Evolutionary conservation across 2,329 filamentous ascomycete species (phyloP).

Genomic region (Pseudogymnoascus sp.): DNA sequence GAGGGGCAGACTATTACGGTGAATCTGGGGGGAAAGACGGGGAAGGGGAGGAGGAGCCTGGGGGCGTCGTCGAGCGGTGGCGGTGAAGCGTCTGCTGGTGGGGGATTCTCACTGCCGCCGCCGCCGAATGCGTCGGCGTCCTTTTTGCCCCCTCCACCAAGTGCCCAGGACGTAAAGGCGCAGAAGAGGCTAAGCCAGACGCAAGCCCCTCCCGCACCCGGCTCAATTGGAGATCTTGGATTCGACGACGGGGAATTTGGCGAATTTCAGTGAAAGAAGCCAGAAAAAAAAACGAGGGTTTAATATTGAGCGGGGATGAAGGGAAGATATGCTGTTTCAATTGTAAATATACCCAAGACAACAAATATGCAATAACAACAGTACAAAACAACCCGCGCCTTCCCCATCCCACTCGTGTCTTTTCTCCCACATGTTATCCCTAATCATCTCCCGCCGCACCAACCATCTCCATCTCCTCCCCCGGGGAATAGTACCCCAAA

Average conservation of each 20-base stretch:
- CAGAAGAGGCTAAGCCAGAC: slow-evolving; percentile 47
- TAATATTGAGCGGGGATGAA: slow-evolving; percentile 4
- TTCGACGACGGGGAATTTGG: slow-evolving; percentile 87
- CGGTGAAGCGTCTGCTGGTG: slow-evolving; percentile 33
- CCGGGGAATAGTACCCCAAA: not conserved
- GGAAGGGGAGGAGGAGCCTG: slow-evolving; percentile 23
- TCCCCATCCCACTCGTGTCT: not conserved
- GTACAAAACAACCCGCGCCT: not conserved
- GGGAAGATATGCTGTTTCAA: not conserved
- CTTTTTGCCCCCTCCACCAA: slow-evolving; percentile 57
- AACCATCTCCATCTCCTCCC: not conserved
- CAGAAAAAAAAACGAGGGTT: not conserved
- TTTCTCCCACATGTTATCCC: not conserved
- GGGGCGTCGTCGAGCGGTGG: slow-evolving; percentile 20
- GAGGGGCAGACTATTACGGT: slow-evolving; percentile 85
- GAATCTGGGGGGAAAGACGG: slow-evolving; percentile 54
- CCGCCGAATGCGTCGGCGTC: slow-evolving; percentile 42
- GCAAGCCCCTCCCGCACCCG: slow-evolving; percentile 37
- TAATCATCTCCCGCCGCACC: too few species aligned
- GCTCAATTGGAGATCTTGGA: slow-evolving; percentile 53
- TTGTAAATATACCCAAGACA: slow-evolving; percentile 8
- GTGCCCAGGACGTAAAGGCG: slow-evolving; percentile 51
- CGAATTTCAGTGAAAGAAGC: slow-evolving; percentile 56
- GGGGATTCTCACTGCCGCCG: slow-evolving; percentile 66
- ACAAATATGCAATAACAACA: not conserved